Conservation (phyloP, 2,329 filamentous ascomycete genomes). For the Hypoxylon sp. region DNA sequence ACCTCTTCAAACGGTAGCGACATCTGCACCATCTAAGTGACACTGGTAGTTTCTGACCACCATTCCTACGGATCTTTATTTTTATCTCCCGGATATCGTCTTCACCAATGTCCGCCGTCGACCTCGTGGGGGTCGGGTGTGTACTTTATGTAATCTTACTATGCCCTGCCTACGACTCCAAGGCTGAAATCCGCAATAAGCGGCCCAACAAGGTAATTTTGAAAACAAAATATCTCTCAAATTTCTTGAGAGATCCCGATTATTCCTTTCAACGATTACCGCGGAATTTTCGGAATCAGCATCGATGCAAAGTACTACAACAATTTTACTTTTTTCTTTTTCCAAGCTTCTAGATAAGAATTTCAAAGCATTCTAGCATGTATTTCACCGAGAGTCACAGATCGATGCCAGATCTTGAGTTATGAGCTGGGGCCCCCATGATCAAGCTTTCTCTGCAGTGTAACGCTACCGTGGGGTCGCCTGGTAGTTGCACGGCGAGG, state of each 20-base stretch:
- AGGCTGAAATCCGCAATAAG: neutral
- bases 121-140: neutral
- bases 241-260: neutral
- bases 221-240: neutral
- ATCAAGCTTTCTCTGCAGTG: conserved; percentile 21
- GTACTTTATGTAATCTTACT: neutral
- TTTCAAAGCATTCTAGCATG: neutral
- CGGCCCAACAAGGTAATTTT: neutral
- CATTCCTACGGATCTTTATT: conserved; percentile 6
- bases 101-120: neutral
- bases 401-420: conserved; percentile 15
- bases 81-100: neutral
- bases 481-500: conserved; percentile 4
- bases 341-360: neutral
- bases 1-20: conserved; percentile 6
- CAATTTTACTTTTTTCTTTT: neutral
- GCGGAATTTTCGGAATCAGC: neutral
- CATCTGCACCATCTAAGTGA: conserved; percentile 6
- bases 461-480: conserved; percentile 17
- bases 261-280: neutral
- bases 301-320: neutral
- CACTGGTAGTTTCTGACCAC: conserved; percentile 1
- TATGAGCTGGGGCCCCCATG: conserved; percentile 1
- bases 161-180: neutral
- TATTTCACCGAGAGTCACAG: neutral